Base-by-base conservation (phyloP, 306 rosid genomes). In the Vicia sativa region DNA sequence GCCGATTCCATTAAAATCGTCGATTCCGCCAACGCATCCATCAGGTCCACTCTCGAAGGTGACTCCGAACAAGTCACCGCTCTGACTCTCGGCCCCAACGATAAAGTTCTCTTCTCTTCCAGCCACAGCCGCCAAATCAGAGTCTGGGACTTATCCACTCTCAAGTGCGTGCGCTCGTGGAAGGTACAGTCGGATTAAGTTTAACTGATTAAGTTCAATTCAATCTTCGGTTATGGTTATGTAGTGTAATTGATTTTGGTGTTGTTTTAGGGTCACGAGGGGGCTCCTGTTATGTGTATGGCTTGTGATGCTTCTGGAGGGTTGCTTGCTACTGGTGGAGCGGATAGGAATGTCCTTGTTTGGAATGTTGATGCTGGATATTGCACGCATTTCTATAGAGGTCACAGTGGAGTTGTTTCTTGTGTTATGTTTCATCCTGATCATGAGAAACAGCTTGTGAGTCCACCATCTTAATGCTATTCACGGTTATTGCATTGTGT, bases 281-380 rank as follows among this genome's bases (percentile, higher is more conserved):
- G 98, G 7, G 96, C 97, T 76, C 97, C 97, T 0, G 91, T 90
- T n/a, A 93, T 88, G 98, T 88, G 82, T 45, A 90, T 93, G 97
- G 79, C 86, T 5, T 82, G 85, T 67, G 97, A 93, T 61, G 84
- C 88, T 21, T 93, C 97, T 5, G 97, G 97, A 9, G 99, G 99
- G 18, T 70, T 90, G 73, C 93, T 93, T 14, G 96, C 99, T 19
- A 88, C 99, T 0, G 96, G 89, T 0, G 99, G 99, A 80, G 97
- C 99, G 45, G 99, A 93, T 72, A 82, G 88, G 80, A 93, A 83
- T 67, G 95, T 93, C 56, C 85, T 85, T 14, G 96, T 93, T 60
- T 90, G 99, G 99, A 96, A 93, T 62, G 95, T 90, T 4, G 95
- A 91, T 52, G 97, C 96, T 45, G 96, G 97, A 41, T 93, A 60